phyloP scores from a whole-genome alignment of 2,329 filamentous ascomycete species.

The Aureobasidium namibiae region DNA sequence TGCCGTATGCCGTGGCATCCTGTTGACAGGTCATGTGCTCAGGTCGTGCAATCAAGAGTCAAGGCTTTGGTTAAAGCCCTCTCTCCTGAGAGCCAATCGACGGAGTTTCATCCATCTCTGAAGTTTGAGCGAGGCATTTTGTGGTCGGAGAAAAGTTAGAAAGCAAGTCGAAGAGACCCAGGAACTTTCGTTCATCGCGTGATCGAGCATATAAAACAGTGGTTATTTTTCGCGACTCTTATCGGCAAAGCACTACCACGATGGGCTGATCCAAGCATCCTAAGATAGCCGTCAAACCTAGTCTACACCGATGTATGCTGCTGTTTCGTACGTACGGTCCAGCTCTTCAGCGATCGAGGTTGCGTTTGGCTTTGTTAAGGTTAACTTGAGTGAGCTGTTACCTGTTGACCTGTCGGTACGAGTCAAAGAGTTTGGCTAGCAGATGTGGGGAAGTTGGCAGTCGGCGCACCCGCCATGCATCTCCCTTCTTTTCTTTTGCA shows the following conservation, averaged over 20 bases:
- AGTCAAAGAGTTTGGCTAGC: background rate
- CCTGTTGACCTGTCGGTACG: too few relatives aligned
- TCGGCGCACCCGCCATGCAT: background rate
- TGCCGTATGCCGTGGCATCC: background rate
- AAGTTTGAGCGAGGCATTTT: background rate
- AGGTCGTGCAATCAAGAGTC: background rate
- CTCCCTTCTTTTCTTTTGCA: background rate
- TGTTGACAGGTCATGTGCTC: background rate
- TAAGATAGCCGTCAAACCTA: background rate
- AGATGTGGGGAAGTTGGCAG: background rate
- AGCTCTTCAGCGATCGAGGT: background rate
- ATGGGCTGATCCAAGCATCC: background rate
- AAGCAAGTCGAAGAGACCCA: background rate
- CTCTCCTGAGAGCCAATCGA: background rate
- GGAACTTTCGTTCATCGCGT: background rate
- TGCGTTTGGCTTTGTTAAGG: background rate
- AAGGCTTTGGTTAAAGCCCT: background rate
- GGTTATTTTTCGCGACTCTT: background rate
- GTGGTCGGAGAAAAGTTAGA: background rate
- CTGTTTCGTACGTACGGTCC: background rate
- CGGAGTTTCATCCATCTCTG: background rate
- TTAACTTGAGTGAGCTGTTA: background rate
- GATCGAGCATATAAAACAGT: background rate
- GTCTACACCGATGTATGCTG: background rate
- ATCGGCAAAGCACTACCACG: background rate